Evolutionary conservation across 805 yeast species (phyloP), one percentile per base, ranked within the genome.

Genomic region (Sungouiella thailandica): DNA sequence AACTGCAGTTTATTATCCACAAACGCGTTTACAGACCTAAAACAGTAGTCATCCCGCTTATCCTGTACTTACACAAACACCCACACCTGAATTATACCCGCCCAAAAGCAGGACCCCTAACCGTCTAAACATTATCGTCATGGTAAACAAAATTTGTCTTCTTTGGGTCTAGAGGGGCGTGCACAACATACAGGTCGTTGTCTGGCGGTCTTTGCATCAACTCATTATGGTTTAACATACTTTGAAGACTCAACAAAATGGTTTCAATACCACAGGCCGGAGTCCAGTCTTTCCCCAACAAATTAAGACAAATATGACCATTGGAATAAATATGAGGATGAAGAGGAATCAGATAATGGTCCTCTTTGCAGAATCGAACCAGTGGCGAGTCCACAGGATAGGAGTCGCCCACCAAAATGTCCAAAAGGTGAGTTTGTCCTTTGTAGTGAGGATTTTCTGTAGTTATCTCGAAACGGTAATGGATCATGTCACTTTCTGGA

Each of bases 301-400:
- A 57, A 47, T 82, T 76, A 14, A 82, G 58, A 50, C 90, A 82
- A n/a, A 82, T 82, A 47, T 83, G 89, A 1, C 89, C 90, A 47
- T 83, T 83, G 20, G 81, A 70, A 49, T 82, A 82, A 3, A 82
- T 66, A 49, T 82, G 90, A 0, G 90, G 90, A 49, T 82, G 88
- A 3, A 80, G 46, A 1, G 90, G 90, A 3, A 82, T 70, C n/a
- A 12, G 12, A 22, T 34, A 18, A 12, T 16, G 14, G 10, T 25
- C 39, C n/a, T 23, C 25, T 4, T 5, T 5, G 13, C 37, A 24
- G 22, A 44, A 44, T 8, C 31, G 35, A n/a, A 44, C 48, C 37
- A 39, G 39, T 3, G 48, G 48, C 11, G 44, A 36, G 15, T 40
- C 44, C 25, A 42, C 48, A 7, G 48, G 48, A 28, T 44, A 44